Evolutionary conservation across 495 filamentous ascomycete genomes (phyloP), one percentile per base, ranked within the genome.

Genomic region (Immersiella caudata): DNA sequence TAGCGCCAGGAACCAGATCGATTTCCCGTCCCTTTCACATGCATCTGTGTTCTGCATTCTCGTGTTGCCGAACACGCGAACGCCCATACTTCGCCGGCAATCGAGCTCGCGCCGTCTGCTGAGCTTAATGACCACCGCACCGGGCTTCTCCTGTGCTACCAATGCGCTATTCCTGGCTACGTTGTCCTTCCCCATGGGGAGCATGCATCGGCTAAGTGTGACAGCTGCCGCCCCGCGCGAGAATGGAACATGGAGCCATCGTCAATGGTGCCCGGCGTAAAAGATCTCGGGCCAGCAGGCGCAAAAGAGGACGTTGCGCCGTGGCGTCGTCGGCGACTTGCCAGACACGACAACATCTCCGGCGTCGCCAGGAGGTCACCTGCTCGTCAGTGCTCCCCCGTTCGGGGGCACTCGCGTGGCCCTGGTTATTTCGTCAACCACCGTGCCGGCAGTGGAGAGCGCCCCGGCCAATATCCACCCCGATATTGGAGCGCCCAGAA

Each of bases 331-430:
- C 68, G 68, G 71, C 60, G 64, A 22, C 69, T 68, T 73, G 62
- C 74, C 74, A 40, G 51, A 60, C 70, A 29, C 60, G 68, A 71
- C 68, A 63, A 73, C 36, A 65, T 65, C 68, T 66, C 74, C 65
- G 64, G 33, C 40, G 40, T 9, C 58, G 68, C n/a, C 60, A 60
- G 24, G 46, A 59, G 70, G 69, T 73, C 74, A 74, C 20, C 74
- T 70, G 72, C 46, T 14, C 50, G 27, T 29, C 36, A 46, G 33
- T 33, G 56, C 26, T 33, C 14, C 24, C 16, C n/a, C 20, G 52
- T 20, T n/a, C 24, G 52, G 52, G 52, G 24, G 21, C n/a, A n/a
- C 21, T n/a, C 26, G 9, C 26, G 24, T 22, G 24, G 5, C 22
- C 56, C 24, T 59, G 56, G 56, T n/a, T 55, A 55, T 55, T 22